Evolutionary conservation across 202 grass and related monocot species (phyloP).

Genomic region (Bolboschoenoplectus hybrid): DNA sequence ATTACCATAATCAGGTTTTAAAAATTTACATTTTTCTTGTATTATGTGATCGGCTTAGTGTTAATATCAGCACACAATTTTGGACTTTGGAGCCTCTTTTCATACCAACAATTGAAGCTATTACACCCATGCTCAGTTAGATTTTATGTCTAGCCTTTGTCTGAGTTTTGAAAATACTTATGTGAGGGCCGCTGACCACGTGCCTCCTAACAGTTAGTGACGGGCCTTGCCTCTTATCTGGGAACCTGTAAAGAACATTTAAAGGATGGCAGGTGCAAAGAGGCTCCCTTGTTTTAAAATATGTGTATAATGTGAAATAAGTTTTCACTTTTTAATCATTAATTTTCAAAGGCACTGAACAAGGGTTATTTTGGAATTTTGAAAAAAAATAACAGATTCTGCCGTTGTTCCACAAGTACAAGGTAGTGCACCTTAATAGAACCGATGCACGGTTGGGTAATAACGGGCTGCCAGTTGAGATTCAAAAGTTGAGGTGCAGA

Average conservation of each 20-base stretch:
- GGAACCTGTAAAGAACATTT: background rate
- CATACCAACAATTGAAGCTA: background rate
- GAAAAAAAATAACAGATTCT: constrained; percentile 65
- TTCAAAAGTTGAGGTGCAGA: constrained; percentile 82
- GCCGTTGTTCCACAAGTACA: constrained; percentile 79
- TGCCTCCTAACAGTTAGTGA: background rate
- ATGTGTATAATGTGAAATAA: background rate
- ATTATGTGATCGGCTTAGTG: constrained; percentile 36
- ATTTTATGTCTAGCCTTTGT: constrained; percentile 10
- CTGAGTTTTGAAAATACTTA: constrained; percentile 16
- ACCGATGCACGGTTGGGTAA: constrained; percentile 89
- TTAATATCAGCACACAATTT: constrained; percentile 34
- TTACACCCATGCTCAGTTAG: background rate
- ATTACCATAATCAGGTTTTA: constrained; percentile 78
- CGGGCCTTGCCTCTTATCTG: background rate
- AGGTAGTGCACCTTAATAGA: constrained; percentile 86
- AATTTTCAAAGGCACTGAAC: constrained; percentile 43
- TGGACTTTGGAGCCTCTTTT: background rate
- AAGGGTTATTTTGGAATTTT: constrained; percentile 46
- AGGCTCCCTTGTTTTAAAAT: background rate
- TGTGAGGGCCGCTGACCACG: background rate
- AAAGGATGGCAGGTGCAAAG: background rate
- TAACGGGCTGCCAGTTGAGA: constrained; percentile 76
- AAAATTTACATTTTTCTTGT: constrained; percentile 21
- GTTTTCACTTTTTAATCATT: constrained; percentile 1